A percentile compares a stretch with the other conserved stretches of the same genome.
Evolutionary conservation across 2,329 filamentous ascomycete species (phyloP).

Genomic region (Anthostomella pinea): DNA sequence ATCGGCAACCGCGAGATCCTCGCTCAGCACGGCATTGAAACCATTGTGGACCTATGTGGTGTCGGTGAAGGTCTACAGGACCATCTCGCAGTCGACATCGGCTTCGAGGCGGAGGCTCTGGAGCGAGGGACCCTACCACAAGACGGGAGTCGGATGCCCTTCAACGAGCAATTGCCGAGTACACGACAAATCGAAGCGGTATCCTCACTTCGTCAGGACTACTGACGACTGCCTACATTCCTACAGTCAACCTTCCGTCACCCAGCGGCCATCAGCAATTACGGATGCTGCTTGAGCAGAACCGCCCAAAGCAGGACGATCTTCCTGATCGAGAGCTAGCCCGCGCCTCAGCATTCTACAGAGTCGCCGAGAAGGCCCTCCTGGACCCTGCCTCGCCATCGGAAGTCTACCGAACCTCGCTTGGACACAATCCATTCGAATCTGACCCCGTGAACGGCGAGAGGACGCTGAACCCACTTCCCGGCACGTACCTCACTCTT

Average conservation of each 20-base stretch:
- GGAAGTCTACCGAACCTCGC: background rate
- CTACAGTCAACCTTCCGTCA: background rate
- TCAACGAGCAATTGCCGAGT: background rate
- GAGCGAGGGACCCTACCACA: background rate
- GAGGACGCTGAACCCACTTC: background rate
- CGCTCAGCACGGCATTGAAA: constrained; percentile 36
- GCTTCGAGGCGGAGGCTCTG: constrained; percentile 2
- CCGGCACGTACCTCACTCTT: constrained; percentile 8
- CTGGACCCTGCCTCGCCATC: constrained; percentile 2
- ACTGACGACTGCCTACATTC: constrained; percentile 3
- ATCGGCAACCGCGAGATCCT: constrained; percentile 49
- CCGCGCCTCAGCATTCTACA: background rate
- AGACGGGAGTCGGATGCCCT: constrained; percentile 2
- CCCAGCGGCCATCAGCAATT: background rate
- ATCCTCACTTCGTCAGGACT: constrained; percentile 2
- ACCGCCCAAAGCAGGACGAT: background rate
- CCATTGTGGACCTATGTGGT: constrained; percentile 40
- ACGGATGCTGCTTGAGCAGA: background rate
- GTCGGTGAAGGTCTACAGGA: constrained; percentile 51
- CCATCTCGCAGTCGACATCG: constrained; percentile 24
- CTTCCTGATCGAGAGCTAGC: background rate
- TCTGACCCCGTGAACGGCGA: background rate
- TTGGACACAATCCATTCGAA: background rate
- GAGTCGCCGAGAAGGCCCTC: constrained; percentile 2
- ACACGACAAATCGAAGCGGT: background rate